These are phyloP conservation scores for Sisymbrium altissimum DNA, from an alignment of 345 rosid genomes.

Conservation along the genomic window DNA sequence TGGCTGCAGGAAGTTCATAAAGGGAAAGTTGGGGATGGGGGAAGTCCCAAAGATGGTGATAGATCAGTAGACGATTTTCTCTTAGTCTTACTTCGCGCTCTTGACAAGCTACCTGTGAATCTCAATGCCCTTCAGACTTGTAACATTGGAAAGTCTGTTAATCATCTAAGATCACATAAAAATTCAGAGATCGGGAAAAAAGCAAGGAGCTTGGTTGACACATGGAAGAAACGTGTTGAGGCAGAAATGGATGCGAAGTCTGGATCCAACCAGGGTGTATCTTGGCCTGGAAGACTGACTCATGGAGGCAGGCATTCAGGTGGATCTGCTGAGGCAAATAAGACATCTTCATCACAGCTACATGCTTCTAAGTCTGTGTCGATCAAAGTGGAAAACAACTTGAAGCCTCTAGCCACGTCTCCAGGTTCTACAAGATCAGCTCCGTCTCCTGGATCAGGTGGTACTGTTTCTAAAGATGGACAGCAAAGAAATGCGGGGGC, in stretches of 20 bases:
- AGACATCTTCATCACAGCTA: constrained; percentile 53
- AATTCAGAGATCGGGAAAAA: constrained; percentile 83
- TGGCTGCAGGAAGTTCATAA: constrained; percentile 97
- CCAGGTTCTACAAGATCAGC: constrained; percentile 56
- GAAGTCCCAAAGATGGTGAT: constrained; percentile 61
- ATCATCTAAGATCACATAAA: constrained; percentile 75
- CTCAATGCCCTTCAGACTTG: constrained; percentile 88
- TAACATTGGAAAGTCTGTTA: constrained; percentile 87
- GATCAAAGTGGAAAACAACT: constrained; percentile 48
- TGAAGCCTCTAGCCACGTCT: constrained; percentile 51
- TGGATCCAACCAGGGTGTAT: constrained; percentile 54
- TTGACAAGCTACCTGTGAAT: constrained; percentile 88
- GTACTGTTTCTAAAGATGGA: constrained; percentile 49
- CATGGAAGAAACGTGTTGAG: constrained; percentile 95
- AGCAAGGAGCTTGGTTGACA: constrained; percentile 86
- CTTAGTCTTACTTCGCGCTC: constrained; percentile 68
- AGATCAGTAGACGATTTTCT: constrained; percentile 73
- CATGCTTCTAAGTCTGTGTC: constrained; percentile 60
- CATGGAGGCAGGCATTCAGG: constrained; percentile 56
- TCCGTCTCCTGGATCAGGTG: constrained; percentile 45
- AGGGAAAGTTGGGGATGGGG: constrained; percentile 73
- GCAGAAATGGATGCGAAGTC: constrained; percentile 90
- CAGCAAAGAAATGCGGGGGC: constrained; percentile 40
- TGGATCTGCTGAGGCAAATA: constrained; percentile 57
- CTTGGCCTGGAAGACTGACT: constrained; percentile 68